Evolutionary conservation across 164 flowering plant genomes (phyloP).

Genomic region (Akebia trifoliata): DNA sequence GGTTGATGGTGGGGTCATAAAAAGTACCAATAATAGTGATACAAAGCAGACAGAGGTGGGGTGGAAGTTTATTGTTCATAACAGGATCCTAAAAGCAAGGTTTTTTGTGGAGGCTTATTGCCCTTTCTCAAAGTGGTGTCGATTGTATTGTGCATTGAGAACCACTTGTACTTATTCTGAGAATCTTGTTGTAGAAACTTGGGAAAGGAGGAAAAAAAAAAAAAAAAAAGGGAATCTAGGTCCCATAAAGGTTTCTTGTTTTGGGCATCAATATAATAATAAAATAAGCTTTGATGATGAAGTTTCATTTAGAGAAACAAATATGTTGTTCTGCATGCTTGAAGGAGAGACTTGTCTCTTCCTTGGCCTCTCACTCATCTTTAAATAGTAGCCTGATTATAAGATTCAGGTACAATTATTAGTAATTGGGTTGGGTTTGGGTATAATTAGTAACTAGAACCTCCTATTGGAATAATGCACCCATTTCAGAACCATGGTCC

Average conservation of each 20-base stretch:
- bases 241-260: conserved; percentile 4
- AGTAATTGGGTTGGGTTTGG: too few species aligned
- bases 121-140: conserved; percentile 17
- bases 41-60: conserved; percentile 19
- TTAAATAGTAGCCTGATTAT: too few species aligned
- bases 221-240: neutral
- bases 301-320: neutral
- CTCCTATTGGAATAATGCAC: too few species aligned
- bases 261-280: neutral
- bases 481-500: too few species aligned
- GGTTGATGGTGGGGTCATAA: conserved; percentile 20
- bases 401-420: too few species aligned
- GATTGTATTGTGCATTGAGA: conserved; percentile 27
- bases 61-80: conserved; percentile 19
- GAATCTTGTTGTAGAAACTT: neutral
- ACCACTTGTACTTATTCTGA: conserved; percentile 23
- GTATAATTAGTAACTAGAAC: too few species aligned
- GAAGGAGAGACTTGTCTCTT: too few species aligned
- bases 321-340: too few species aligned
- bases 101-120: conserved; percentile 25
- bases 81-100: conserved; percentile 11
- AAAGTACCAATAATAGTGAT: conserved; percentile 25
- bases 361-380: too few species aligned
- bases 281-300: neutral
- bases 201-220: too few species aligned